Base-by-base conservation (phyloP, 2,329 filamentous ascomycete species). In the Cladophialophora chaetospira region DNA sequence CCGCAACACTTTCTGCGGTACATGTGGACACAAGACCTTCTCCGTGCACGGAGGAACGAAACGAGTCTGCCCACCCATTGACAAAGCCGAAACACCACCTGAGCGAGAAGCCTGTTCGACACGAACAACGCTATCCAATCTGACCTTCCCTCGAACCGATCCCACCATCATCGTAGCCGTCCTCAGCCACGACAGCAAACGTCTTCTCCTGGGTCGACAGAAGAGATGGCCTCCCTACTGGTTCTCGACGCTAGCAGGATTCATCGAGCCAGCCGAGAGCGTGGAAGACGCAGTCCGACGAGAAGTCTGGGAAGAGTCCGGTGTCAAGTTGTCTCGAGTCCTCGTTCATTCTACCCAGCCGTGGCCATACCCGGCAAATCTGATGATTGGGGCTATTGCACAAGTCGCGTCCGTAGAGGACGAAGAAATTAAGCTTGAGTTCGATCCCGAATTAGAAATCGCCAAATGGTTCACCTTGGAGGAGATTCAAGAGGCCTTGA, bases 151-250 rank as follows among this genome's bases (percentile, higher is more conserved):
- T 2, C 85, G 92, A 48, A 97, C 93, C 1, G 92, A 97, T 67
- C 91, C 92, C 1, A 96, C 91, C 25, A 91, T 97, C 71, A 99
- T 99, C 74, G 92, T 95, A 75, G 93, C 92, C 0, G 87, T 97
- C 9, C 83, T 97, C 28, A 95, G 88, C 51, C 80, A 86, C 48
- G 89, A 95, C 65, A 88, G 88, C 47, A 82, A 86, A 63, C 84
- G 85, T 60, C 76, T 96, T 35, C 83, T 99, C 5, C 86, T 99
- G 0, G 94, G 94, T 33, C 86, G 94, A 11, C 85, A 89, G 68
- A 89, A 88, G 73, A 83, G 89, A 51, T 99, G 87, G 82, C 94
- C 94, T 1, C 79, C 83, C 1, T 71, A 88, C 71, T 96, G 88
- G 89, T 97, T 93, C 78, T 90, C 85, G 66, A 95, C 92, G 0